Conservation (phyloP, 1,284 basidiomycete species). For the Blastosporella zonata region DNA sequence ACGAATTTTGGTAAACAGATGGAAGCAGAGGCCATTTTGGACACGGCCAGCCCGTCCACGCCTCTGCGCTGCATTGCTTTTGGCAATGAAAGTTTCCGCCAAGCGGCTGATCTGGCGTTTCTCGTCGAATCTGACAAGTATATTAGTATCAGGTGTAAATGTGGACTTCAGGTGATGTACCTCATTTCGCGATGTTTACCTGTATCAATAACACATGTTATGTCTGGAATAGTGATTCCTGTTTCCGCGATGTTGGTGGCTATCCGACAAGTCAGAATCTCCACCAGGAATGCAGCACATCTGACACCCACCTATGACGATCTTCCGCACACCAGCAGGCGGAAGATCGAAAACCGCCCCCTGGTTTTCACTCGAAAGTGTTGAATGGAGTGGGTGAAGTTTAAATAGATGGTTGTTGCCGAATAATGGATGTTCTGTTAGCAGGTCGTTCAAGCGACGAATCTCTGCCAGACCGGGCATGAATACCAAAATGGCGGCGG, state of each 20-base stretch:
- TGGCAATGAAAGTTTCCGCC: constrained; percentile 90
- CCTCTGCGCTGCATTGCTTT: constrained; percentile 91
- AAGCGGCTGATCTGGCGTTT: constrained; percentile 95
- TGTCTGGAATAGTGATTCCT: constrained; percentile 97
- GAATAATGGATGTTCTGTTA: constrained; percentile 77
- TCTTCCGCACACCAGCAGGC: constrained; percentile 79
- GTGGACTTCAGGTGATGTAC: constrained; percentile 31
- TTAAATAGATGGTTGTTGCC: constrained; percentile 67
- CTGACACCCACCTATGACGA: constrained; percentile 74
- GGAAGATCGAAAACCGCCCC: constrained; percentile 88
- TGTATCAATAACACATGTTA: constrained; percentile 95
- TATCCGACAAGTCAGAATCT: constrained; percentile 26
- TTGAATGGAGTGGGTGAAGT: constrained; percentile 92
- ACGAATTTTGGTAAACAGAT: constrained; percentile 89
- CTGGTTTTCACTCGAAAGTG: constrained; percentile 88
- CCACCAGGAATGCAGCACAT: not conserved
- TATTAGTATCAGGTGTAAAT: not conserved
- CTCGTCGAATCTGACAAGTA: constrained; percentile 79
- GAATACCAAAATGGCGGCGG: constrained; percentile 86
- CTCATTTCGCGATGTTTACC: constrained; percentile 95
- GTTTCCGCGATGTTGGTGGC: constrained; percentile 87
- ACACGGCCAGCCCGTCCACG: constrained; percentile 93
- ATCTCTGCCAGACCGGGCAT: constrained; percentile 96
- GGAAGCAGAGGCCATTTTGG: constrained; percentile 89
- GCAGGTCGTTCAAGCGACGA: constrained; percentile 80